Evolutionary conservation across 2,329 filamentous ascomycete species (phyloP).

Genomic region (Torrubiellomyces zombiae): DNA sequence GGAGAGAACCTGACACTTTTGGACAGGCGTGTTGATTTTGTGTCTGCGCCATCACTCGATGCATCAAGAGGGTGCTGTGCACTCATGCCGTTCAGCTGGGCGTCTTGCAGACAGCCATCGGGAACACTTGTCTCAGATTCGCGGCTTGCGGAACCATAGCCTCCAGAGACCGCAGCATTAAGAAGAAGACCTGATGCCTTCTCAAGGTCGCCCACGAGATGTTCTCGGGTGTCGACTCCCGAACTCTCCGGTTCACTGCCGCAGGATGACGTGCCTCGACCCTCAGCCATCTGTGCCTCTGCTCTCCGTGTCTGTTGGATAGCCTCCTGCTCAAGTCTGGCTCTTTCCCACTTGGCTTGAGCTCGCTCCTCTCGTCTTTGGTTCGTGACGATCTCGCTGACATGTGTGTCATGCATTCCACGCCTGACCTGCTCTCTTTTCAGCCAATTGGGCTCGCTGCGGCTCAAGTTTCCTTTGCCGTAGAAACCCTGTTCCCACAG

Average conservation of each 20-base stretch:
- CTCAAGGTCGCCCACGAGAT: too few species aligned
- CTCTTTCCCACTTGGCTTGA: conserved; percentile 78
- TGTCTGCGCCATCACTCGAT: conserved; percentile 8
- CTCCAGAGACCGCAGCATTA: too few species aligned
- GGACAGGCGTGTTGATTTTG: conserved; percentile 19
- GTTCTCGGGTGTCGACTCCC: too few species aligned
- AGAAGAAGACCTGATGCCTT: too few species aligned
- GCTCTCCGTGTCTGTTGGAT: conserved; percentile 50
- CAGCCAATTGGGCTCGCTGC: conserved; percentile 90
- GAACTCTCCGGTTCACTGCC: neutral
- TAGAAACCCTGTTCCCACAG: conserved; percentile 97
- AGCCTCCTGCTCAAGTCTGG: conserved; percentile 69
- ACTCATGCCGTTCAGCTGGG: neutral
- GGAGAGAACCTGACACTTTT: conserved; percentile 60
- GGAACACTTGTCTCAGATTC: too few species aligned
- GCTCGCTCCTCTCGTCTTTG: conserved; percentile 64
- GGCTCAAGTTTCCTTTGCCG: conserved; percentile 81
- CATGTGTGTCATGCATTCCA: conserved; percentile 46
- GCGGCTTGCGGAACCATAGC: too few species aligned
- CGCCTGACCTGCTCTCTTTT: conserved; percentile 61
- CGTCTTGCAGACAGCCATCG: too few species aligned
- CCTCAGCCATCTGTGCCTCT: conserved; percentile 21
- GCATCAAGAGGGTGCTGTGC: conserved; percentile 3
- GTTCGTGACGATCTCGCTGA: conserved; percentile 68
- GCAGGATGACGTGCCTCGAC: neutral